Evolutionary conservation across 108 stramenopile genomes (phyloP), one percentile per base, ranked within the genome.

Genomic region (Fragilaria radians): DNA sequence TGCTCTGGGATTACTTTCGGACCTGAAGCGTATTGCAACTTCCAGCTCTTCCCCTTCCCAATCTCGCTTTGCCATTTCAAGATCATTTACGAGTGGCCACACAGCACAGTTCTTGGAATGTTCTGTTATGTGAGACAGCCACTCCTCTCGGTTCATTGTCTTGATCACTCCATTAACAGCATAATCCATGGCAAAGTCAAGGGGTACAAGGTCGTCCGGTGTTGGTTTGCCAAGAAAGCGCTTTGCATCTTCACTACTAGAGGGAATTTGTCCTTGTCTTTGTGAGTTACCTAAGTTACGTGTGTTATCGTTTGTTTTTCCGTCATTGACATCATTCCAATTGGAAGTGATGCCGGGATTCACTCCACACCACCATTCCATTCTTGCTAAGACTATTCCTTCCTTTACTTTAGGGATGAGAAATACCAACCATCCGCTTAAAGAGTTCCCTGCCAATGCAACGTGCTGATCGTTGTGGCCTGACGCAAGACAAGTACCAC

Each of bases 401-500:
- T 81, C 78, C 61, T 76, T 80, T 7, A 86, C 33, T 24, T 62
- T 63, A 14, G 64, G 32, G 33, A 84, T 51, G 1, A 60, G 66
- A 67, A 92, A 57, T 2, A 86, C 79, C 11, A 92, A 48, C 91
- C 91, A 92, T 1, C 87, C 91, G 0, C 78, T 73, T 28, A 59
- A 70, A 48, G 81, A 78, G 46, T 81, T 76, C 0, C 87, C 91
- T 52, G 80, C 63, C 1, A 92, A 60, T 9, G 56, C 76, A 27
- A 87, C 91, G 47, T 78, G 68, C 36, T 55, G 34, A 50, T 68
- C 91, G 52, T 83, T 82, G 57, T 85, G 81, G 28, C 83, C 91
- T 52, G 73, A 71, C 57, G 87, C 45, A 5, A 82, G 51, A 63
- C 91, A 92, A 22, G 67, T 63, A 49, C 63, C 65, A 5, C 64